These are phyloP conservation scores for Euclidium syriacum DNA, from an alignment of 345 rosid species.

Conservation along the genomic window DNA sequence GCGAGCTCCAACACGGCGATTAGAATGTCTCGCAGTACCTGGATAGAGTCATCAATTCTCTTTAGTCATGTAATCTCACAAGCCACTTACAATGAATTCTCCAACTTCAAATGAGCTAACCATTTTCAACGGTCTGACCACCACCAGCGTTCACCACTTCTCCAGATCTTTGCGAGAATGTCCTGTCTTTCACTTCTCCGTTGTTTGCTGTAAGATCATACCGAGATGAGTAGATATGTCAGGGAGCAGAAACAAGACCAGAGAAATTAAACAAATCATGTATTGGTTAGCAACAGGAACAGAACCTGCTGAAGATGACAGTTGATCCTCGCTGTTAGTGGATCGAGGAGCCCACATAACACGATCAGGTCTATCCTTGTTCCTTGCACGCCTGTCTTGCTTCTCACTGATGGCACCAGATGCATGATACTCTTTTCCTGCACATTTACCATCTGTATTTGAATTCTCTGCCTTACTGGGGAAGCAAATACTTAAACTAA, in stretches of 20 bases:
- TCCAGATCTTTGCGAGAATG: conserved; percentile 18
- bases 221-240: not conserved
- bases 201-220: conserved; percentile 25
- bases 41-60: not conserved
- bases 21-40: conserved; percentile 42
- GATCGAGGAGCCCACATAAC: conserved; percentile 59
- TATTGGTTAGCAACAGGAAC: not conserved
- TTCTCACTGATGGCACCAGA: conserved; percentile 39
- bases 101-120: conserved; percentile 29
- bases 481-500: conserved; percentile 12
- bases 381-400: conserved; percentile 46
- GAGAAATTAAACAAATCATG: conserved; percentile 1
- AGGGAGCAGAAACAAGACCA: conserved; percentile 7
- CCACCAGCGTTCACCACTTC: conserved; percentile 19
- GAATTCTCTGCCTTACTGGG: not conserved
- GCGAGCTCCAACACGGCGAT: conserved; percentile 36
- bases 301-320: conserved; percentile 40
- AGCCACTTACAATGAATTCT: not conserved
- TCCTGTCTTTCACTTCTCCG: conserved; percentile 37
- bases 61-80: not conserved
- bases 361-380: conserved; percentile 76
- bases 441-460: conserved; percentile 37
- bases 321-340: conserved; percentile 40
- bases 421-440: conserved; percentile 41
- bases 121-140: conserved; percentile 37